Percentiles rank a stretch among this genome's conserved stretches.
Evolutionary conservation across 2,329 filamentous ascomycete genomes (phyloP).

Genomic region (Coniella lustricola): DNA sequence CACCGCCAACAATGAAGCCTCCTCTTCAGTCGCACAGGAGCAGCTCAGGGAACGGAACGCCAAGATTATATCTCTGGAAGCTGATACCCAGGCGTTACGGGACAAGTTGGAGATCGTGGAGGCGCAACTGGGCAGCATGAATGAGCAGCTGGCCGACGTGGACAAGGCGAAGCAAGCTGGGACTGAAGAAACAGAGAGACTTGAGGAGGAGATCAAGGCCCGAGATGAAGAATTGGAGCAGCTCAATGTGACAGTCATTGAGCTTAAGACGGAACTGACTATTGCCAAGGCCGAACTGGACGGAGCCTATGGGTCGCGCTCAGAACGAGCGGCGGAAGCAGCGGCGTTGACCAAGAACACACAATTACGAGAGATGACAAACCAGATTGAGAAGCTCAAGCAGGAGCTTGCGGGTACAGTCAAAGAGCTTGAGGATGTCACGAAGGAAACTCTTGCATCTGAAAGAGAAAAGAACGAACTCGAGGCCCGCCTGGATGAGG

Average conservation of each 20-base stretch:
- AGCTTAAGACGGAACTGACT: slow-evolving; percentile 56
- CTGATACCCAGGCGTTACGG: slow-evolving; percentile 33
- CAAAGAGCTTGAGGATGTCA: slow-evolving; percentile 46
- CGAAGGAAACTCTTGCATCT: slow-evolving; percentile 42
- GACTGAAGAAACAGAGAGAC: slow-evolving; percentile 24
- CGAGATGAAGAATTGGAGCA: slow-evolving; percentile 45
- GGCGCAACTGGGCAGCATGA: slow-evolving; percentile 19
- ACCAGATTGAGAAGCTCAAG: slow-evolving; percentile 43
- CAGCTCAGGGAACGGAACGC: slow-evolving; percentile 37
- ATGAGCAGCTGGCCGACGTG: slow-evolving; percentile 15
- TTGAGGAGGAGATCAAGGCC: slow-evolving; percentile 38
- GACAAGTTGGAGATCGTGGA: slow-evolving; percentile 28
- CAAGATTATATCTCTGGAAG: slow-evolving; percentile 37
- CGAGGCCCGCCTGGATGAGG: slow-evolving; percentile 36
- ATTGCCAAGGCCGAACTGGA: slow-evolving; percentile 56
- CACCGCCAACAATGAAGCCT: slow-evolving; percentile 22
- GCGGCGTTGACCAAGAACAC: slow-evolving; percentile 45
- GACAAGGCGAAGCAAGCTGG: slow-evolving; percentile 25
- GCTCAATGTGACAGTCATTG: slow-evolving; percentile 45
- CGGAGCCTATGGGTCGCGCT: slow-evolving; percentile 52
- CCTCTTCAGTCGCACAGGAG: slow-evolving; percentile 30
- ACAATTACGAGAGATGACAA: slow-evolving; percentile 39
- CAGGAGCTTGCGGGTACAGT: slow-evolving; percentile 43
- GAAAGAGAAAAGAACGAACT: slow-evolving; percentile 44
- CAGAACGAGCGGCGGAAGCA: slow-evolving; percentile 51